Percentiles rank a stretch among this genome's conserved stretches.
phyloP scores from a whole-genome alignment of 495 filamentous ascomycete genomes.

The Amniculicola lignicola region DNA sequence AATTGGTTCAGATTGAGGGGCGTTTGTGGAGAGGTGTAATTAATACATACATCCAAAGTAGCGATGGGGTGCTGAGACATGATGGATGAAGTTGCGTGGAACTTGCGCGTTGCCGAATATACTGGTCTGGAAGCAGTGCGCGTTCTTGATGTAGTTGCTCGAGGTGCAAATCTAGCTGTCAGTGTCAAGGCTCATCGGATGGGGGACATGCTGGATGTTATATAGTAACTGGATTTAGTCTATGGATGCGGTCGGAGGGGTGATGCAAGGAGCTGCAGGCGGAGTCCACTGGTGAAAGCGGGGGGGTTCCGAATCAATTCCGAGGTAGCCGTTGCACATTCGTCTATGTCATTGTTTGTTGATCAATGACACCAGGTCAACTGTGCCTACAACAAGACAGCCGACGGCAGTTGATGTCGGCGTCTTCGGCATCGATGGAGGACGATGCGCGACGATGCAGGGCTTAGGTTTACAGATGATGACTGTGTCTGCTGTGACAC shows the following conservation, averaged over 20 bases:
- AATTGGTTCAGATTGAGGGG: neutral
- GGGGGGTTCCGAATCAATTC: slow-evolving; percentile 24
- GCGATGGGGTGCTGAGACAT: slow-evolving; percentile 31
- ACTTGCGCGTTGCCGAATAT: too few relatives aligned
- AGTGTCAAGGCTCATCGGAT: slow-evolving; percentile 28
- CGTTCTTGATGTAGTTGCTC: slow-evolving; percentile 32
- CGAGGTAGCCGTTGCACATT: too few relatives aligned
- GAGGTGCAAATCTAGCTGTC: slow-evolving; percentile 23
- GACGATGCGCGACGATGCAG: too few relatives aligned
- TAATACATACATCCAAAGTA: slow-evolving; percentile 31
- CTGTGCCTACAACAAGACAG: neutral
- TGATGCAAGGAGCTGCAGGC: neutral
- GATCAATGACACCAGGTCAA: slow-evolving; percentile 2
- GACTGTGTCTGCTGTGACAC: too few relatives aligned
- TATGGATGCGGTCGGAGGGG: neutral
- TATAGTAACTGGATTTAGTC: too few relatives aligned
- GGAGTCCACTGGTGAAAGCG: slow-evolving; percentile 4
- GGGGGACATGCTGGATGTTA: too few relatives aligned
- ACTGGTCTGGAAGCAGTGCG: too few relatives aligned
- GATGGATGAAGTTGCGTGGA: too few relatives aligned
- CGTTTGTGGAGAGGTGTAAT: neutral
- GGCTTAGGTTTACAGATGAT: too few relatives aligned
- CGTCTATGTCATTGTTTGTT: slow-evolving; percentile 11
- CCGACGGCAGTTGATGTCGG: too few relatives aligned
- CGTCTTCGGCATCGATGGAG: too few relatives aligned